phyloP scores from a whole-genome alignment of 768 basidiomycete species.

The Sarcomyxa edulis region DNA sequence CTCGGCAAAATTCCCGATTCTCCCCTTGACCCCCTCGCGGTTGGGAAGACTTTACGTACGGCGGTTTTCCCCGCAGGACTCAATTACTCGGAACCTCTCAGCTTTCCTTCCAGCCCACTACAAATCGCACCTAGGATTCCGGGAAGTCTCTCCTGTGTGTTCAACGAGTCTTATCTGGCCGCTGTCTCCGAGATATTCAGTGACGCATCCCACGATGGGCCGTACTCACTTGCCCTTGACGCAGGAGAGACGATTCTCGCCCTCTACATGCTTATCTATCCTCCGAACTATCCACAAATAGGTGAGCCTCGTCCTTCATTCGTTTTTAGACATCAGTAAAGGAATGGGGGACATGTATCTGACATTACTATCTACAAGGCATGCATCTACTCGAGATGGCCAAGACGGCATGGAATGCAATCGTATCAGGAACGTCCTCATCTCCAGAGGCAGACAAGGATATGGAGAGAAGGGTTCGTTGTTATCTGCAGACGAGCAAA shows the following conservation, averaged over 20 bases:
- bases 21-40: slow-evolving; percentile 26
- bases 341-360: no score
- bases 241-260: slow-evolving; percentile 56
- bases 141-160: slow-evolving; percentile 28
- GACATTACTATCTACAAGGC: no score
- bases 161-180: slow-evolving; percentile 57
- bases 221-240: slow-evolving; percentile 44
- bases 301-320: slow-evolving; percentile 36
- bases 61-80: slow-evolving; percentile 28
- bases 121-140: no score
- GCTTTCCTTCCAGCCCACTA: no score
- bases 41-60: no score
- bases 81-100: slow-evolving; percentile 17
- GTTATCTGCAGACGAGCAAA: slow-evolving; percentile 35
- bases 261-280: slow-evolving; percentile 67
- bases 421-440: slow-evolving; percentile 33
- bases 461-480: slow-evolving; percentile 19
- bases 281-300: slow-evolving; percentile 75
- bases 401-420: slow-evolving; percentile 73
- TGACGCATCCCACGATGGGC: slow-evolving; percentile 62
- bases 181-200: slow-evolving; percentile 61
- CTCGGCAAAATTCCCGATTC: slow-evolving; percentile 33
- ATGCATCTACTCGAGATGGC: slow-evolving; percentile 73
- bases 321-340: no score
- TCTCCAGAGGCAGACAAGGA: slow-evolving; percentile 6